Evolutionary conservation across 2,329 filamentous ascomycete genomes (phyloP), one percentile per base, ranked within the genome.

Genomic region (Alternaria sp.): DNA sequence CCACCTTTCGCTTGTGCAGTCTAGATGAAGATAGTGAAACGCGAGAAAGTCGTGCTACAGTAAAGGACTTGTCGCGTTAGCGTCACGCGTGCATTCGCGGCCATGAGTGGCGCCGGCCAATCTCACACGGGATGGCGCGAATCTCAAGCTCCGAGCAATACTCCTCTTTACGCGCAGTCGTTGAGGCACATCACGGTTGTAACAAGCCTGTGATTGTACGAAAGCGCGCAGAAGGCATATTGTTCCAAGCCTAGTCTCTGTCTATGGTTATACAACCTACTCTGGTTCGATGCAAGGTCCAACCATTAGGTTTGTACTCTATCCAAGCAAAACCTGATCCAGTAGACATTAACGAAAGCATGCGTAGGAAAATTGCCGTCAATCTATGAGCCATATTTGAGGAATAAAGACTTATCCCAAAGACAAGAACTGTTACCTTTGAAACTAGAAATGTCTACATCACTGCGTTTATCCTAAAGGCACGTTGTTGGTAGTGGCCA

Each of bases 81-180:
- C 32, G 28, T 32, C 45, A 18, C 27, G 30, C 12, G 28, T 22
- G 30, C 30, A 30, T 9, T 14, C 36, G 30, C 27, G n/a, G 18
- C 11, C 40, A 22, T 43, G 40, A 25, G 20, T 12, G 22, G 46
- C 46, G 20, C 46, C 14, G 22, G 46, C 46, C 30, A 28, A 50
- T 36, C 18, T 36, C 32, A 12, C 12, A 25, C 30, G 3, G 4
- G 14, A 36, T 50, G 46, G 25, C 30, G 30, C 46, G 20, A 36
- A 25, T 12, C 73, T 87, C 85, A 74, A 86, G 12, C 32, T 3
- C 30, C 36, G 46, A 22, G 46, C 46, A 36, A 9, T 30, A 6
- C 45, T 9, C 45, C 30, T 34, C 45, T 49, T 30, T 48, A 5
- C 18, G 20, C 46, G 20, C 46, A 18, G 22, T 34, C 30, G 22